Conservation (phyloP, 768 basidiomycete genomes). For the Clitopilus hobsonii region DNA sequence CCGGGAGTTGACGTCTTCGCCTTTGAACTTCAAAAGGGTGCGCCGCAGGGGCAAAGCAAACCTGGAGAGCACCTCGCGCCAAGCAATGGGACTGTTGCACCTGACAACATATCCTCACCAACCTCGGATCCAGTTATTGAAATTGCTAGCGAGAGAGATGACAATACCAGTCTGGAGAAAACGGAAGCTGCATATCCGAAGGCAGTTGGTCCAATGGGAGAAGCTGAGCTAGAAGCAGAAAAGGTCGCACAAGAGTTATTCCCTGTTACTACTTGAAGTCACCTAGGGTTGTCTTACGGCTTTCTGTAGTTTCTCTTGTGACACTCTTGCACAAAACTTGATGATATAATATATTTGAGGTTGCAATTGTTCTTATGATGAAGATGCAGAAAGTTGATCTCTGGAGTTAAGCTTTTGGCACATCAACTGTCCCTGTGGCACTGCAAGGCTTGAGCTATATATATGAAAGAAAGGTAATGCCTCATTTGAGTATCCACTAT, state of each 20-base stretch:
- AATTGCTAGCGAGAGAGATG: conserved; percentile 2
- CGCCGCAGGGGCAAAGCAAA: conserved; percentile 12
- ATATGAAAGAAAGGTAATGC: too few species aligned
- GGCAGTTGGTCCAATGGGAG: conserved; percentile 39
- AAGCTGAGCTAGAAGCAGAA: conserved; percentile 45
- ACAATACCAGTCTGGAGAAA: conserved; percentile 1
- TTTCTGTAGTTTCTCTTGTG: background rate
- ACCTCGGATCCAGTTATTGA: conserved; percentile 1
- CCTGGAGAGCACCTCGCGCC: too few species aligned
- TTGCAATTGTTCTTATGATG: too few species aligned
- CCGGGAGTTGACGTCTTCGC: conserved; percentile 77
- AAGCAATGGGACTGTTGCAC: too few species aligned
- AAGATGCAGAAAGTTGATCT: too few species aligned
- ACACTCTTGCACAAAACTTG: background rate
- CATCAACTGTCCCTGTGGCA: too few species aligned
- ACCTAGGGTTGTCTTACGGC: background rate
- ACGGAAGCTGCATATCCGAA: conserved; percentile 8
- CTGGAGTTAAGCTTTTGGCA: too few species aligned
- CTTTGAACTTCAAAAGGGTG: conserved; percentile 59
- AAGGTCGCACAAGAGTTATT: conserved; percentile 53
- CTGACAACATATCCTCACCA: conserved; percentile 13
- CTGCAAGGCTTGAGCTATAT: too few species aligned
- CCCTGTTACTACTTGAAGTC: conserved; percentile 30
- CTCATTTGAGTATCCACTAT: too few species aligned
- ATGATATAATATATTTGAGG: too few species aligned